Evolutionary conservation across 352 stramenopile genomes (phyloP).

Genomic region (Pythium inflatum): DNA sequence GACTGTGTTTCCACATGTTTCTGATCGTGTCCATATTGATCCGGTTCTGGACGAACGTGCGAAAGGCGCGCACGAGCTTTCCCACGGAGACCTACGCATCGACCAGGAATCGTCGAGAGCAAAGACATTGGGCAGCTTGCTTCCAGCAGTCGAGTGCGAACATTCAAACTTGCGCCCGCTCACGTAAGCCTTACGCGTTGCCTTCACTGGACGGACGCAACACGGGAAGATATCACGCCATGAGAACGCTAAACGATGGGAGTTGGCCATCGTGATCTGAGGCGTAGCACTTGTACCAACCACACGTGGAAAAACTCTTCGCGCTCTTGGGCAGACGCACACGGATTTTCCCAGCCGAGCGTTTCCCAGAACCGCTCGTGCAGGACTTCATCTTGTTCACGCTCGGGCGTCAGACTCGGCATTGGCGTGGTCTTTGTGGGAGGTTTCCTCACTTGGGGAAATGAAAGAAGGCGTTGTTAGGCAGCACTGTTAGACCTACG

Average conservation of each 20-base stretch:
- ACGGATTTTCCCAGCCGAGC: constrained; percentile 75
- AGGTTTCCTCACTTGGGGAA: too few relatives aligned
- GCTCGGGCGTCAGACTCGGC: constrained; percentile 56
- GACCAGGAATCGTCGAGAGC: constrained; percentile 80
- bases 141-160: constrained; percentile 54
- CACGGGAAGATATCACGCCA: constrained; percentile 63
- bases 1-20: too few relatives aligned
- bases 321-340: constrained; percentile 52
- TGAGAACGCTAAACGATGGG: constrained; percentile 60
- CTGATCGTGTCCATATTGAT: constrained; percentile 49
- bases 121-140: constrained; percentile 77
- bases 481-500: too few relatives aligned
- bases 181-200: constrained; percentile 60
- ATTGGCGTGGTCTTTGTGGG: too few relatives aligned
- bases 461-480: too few relatives aligned
- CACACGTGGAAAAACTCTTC: constrained; percentile 72
- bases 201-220: constrained; percentile 31
- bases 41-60: constrained; percentile 71
- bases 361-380: constrained; percentile 81
- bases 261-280: constrained; percentile 62
- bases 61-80: constrained; percentile 58
- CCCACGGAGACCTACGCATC: constrained; percentile 67
- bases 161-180: constrained; percentile 76
- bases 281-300: constrained; percentile 69
- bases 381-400: constrained; percentile 71